Evolutionary conservation across 2,329 filamentous ascomycete genomes (phyloP).

Genomic region (Fusarium solani-melongenae): DNA sequence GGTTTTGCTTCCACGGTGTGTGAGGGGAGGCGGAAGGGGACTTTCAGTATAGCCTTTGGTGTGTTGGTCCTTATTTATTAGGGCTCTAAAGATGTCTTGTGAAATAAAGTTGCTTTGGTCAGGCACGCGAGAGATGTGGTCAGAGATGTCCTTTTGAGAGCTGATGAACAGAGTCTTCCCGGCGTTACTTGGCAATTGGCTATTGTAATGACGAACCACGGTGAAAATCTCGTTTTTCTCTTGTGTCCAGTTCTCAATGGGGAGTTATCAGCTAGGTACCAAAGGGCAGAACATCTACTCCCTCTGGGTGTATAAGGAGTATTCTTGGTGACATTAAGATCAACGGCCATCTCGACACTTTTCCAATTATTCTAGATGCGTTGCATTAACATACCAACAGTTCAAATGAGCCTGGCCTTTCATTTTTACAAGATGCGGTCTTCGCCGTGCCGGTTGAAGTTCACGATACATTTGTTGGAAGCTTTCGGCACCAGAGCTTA

Average conservation of each 20-base stretch:
- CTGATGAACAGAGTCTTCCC: not conserved
- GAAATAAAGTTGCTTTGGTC: not conserved
- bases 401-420: not conserved
- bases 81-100: not conserved
- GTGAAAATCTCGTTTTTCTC: not conserved
- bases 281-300: not conserved
- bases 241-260: no score
- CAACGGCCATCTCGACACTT: not conserved
- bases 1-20: not conserved
- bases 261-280: not conserved
- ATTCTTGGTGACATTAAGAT: not conserved
- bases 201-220: not conserved
- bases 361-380: not conserved
- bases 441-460: not conserved
- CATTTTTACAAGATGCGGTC: not conserved
- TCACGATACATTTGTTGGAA: not conserved
- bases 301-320: not conserved
- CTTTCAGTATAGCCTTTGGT: not conserved
- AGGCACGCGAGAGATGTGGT: not conserved
- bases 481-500: not conserved
- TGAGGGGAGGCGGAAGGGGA: not conserved
- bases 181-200: not conserved
- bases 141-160: not conserved
- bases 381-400: not conserved
- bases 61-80: not conserved